Evolutionary conservation across 2,329 filamentous ascomycete genomes (phyloP).

Genomic region (Myrmaecium sp.): DNA sequence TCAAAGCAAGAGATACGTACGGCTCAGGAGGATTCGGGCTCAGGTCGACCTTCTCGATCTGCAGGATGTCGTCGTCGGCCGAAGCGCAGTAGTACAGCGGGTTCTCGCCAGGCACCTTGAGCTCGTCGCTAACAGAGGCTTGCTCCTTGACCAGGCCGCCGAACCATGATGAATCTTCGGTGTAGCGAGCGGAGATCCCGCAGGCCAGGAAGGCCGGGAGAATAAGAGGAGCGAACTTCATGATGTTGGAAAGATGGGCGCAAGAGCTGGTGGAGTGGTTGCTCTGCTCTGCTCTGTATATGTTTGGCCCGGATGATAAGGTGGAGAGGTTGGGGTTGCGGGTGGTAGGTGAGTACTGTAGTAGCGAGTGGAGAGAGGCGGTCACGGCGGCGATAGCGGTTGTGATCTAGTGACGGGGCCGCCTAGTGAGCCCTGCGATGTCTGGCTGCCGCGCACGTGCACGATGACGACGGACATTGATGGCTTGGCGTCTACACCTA

Average conservation of each 20-base stretch:
- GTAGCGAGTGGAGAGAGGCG: neutral
- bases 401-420: too few species aligned
- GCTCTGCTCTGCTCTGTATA: too few species aligned
- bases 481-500: too few species aligned
- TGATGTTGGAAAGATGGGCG: too few species aligned
- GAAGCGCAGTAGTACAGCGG: slow-evolving; percentile 66
- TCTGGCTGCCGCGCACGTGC: too few species aligned
- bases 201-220: slow-evolving; percentile 27
- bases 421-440: too few species aligned
- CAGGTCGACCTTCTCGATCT: slow-evolving; percentile 65
- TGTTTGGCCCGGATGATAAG: slow-evolving; percentile 1
- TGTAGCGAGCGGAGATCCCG: slow-evolving; percentile 26
- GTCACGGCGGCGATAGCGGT: slow-evolving; percentile 3
- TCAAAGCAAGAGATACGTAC: slow-evolving; percentile 54
- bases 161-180: slow-evolving; percentile 26
- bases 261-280: too few species aligned
- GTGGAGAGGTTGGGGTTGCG: slow-evolving; percentile 1
- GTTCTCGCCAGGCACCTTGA: slow-evolving; percentile 67
- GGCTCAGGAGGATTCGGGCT: slow-evolving; percentile 70
- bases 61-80: slow-evolving; percentile 52
- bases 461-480: too few species aligned
- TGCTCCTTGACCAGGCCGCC: slow-evolving; percentile 32
- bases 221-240: slow-evolving; percentile 21
- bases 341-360: slow-evolving; percentile 1
- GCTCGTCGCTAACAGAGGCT: slow-evolving; percentile 33